Conservation (phyloP, 768 basidiomycete genomes). For the Collybiopsis luxurians region DNA sequence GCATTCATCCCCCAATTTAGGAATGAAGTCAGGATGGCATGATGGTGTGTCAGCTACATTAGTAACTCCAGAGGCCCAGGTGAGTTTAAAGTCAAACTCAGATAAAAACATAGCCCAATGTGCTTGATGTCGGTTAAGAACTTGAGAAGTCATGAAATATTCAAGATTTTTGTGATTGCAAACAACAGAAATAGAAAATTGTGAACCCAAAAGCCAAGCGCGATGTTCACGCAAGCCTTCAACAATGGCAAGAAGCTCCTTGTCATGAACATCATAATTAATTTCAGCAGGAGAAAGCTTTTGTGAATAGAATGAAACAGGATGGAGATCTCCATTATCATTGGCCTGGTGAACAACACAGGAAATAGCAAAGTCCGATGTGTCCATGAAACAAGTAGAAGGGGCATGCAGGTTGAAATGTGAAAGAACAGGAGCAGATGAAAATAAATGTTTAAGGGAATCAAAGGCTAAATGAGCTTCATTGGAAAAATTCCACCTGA, state of each 20-base stretch:
- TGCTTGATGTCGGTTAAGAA: slow-evolving; percentile 30
- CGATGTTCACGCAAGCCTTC: slow-evolving; percentile 22
- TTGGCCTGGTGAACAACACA: no score
- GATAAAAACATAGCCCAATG: slow-evolving; percentile 25
- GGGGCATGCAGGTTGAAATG: no score
- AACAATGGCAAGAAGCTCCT: slow-evolving; percentile 39
- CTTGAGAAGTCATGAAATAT: slow-evolving; percentile 25
- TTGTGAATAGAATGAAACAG: slow-evolving; percentile 28
- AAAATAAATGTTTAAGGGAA: no score
- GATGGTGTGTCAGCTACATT: no score
- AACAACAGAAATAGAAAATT: slow-evolving; percentile 16
- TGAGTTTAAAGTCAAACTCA: slow-evolving; percentile 13
- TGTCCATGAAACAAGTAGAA: no score
- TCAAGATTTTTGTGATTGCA: slow-evolving; percentile 33
- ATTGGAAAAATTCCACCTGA: no score
- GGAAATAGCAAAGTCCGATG: no score
- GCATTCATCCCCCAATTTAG: no score
- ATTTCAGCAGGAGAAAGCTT: slow-evolving; percentile 24
- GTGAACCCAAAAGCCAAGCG: slow-evolving; percentile 20
- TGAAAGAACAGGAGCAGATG: no score
- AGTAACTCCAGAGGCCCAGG: no score
- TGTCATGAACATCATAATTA: slow-evolving; percentile 41
- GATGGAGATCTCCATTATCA: slow-evolving; percentile 21
- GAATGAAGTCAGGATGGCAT: no score
- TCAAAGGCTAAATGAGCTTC: no score